Conservation (phyloP, 306 rosid species). For the Bauhinia variegata region DNA sequence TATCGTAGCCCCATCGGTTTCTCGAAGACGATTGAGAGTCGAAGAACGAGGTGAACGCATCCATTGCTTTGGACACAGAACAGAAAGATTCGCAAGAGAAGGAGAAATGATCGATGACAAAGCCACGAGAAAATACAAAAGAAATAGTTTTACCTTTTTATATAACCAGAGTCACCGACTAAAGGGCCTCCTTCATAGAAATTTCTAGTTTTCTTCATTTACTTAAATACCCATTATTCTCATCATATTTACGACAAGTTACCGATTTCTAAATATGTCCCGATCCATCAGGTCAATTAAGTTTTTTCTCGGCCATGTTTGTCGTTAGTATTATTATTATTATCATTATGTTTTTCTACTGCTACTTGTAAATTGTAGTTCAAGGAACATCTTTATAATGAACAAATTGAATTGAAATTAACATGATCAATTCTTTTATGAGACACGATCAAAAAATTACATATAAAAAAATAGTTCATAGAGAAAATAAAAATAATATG, state of each 20-base stretch:
- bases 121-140: background rate
- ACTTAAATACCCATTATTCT: conserved; percentile 4
- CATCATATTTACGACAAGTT: background rate
- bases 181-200: conserved; percentile 25
- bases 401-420: background rate
- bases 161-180: background rate
- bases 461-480: too few species aligned
- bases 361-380: background rate
- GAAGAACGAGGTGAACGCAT: conserved; percentile 68
- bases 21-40: conserved; percentile 55
- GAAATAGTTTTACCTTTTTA: too few species aligned
- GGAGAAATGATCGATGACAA: background rate
- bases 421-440: too few species aligned
- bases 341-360: too few species aligned
- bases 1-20: conserved; percentile 66
- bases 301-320: too few species aligned
- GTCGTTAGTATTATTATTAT: too few species aligned
- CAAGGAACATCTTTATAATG: background rate
- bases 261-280: background rate
- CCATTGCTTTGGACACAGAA: conserved; percentile 45
- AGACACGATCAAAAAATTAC: too few species aligned
- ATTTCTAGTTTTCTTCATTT: background rate
- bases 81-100: background rate
- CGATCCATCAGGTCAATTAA: background rate
- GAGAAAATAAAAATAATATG: too few species aligned